Evolutionary conservation across 2,329 filamentous ascomycete genomes (phyloP), one percentile per base, ranked within the genome.

Genomic region (Cercospora zeae-maydis): DNA sequence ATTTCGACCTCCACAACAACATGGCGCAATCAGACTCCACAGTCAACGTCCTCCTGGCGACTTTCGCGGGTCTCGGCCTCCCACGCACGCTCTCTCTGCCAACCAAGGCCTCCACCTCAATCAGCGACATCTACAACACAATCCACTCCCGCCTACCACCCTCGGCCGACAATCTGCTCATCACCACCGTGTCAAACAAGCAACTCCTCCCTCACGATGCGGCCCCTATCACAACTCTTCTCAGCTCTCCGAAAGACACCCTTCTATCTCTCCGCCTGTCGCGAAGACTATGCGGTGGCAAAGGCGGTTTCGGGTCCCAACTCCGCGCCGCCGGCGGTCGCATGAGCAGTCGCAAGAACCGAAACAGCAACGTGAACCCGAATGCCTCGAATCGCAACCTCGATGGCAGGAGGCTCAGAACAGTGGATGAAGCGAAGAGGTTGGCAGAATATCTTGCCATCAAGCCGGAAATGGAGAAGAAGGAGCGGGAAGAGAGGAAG

Each of bases 251-350:
- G 34, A 56, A 49, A n/a, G 74, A 72, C 80, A 86, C 86, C 34
- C 88, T 98, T 68, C 82, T 99, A 14, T 88, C 92, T 0, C 84
- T 99, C 3, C 91, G 92, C 59, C 86, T 99, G 31, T 88, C 87
- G 6, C 82, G 88, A 1, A 89, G 90, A 5, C 80, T 97, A 39
- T 90, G 89, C 70, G 95, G 96, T 80, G 96, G 96, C 75, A 99
- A 99, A 75, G 95, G 95, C 77, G 95, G 95, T 73, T 99, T 99
- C 75, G 95, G 95, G 59, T 98, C 93, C 1, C 96, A 99, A 77
- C 87, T 99, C 37, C 91, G 96, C 74, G 95, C 96, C 0, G 95
- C 95, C 2, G 95, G 96, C 74, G 95, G 96, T 42, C 93, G 96
- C 79, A 99, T 99, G 95, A 96, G 92, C 2, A 93, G 91, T n/a